Conservation (phyloP, 805 yeast species). For the Kluyveromyces aestuarii region DNA sequence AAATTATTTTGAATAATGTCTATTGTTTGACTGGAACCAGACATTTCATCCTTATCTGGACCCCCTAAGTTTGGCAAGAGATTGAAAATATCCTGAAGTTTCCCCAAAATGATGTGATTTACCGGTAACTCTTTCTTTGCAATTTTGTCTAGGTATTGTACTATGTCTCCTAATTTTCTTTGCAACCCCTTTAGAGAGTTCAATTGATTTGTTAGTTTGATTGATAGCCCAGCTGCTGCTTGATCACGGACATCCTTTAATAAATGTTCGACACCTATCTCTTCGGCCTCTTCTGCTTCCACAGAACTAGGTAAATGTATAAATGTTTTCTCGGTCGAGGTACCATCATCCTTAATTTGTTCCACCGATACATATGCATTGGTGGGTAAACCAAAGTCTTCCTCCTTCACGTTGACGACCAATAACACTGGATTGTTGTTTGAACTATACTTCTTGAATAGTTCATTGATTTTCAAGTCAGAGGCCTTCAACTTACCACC, state of each 20-base stretch:
- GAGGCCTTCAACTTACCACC: constrained; percentile 88
- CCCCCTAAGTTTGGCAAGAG: constrained; percentile 69
- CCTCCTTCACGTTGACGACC: constrained; percentile 85
- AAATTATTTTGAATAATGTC: constrained; percentile 40
- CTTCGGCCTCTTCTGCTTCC: constrained; percentile 98
- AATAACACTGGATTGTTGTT: constrained; percentile 62
- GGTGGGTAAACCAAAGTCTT: constrained; percentile 82
- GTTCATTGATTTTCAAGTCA: constrained; percentile 84
- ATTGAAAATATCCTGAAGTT: constrained; percentile 90
- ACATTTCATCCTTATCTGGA: constrained; percentile 28
- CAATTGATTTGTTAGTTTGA: constrained; percentile 80
- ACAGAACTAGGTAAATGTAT: constrained; percentile 86
- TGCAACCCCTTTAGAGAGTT: constrained; percentile 82
- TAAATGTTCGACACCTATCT: constrained; percentile 95
- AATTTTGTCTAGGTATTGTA: constrained; percentile 68
- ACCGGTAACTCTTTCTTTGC: constrained; percentile 66
- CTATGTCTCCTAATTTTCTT: constrained; percentile 68
- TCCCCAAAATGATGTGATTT: constrained; percentile 84
- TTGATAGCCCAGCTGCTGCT: constrained; percentile 87
- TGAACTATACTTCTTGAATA: constrained; percentile 72
- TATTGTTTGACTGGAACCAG: constrained; percentile 17
- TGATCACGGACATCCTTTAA: constrained; percentile 92
- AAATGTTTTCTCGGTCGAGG: constrained; percentile 86
- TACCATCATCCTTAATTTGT: constrained; percentile 93
- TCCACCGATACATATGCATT: constrained; percentile 91